Evolutionary conservation across 1,284 basidiomycete genomes (phyloP).

Genomic region (Chiua sp.): DNA sequence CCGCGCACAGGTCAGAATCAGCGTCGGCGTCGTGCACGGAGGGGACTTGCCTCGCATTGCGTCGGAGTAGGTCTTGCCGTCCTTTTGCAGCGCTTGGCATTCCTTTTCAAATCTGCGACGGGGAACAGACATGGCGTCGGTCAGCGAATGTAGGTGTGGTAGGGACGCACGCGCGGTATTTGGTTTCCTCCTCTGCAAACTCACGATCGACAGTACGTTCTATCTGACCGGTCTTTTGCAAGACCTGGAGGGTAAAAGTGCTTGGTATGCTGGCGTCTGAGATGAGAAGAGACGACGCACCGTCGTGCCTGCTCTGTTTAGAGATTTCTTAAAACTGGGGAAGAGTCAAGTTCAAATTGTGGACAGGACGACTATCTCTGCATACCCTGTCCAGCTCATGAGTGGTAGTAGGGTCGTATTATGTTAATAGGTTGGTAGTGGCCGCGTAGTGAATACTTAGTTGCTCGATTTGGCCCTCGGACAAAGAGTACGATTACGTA

Average conservation of each 20-base stretch:
- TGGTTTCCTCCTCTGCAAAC: slow-evolving; percentile 91
- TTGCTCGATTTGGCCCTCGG: neutral
- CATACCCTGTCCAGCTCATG: slow-evolving; percentile 59
- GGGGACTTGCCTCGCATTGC: slow-evolving; percentile 80
- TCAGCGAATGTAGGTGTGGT: neutral
- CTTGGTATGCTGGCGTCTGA: slow-evolving; percentile 3
- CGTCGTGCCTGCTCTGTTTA: slow-evolving; percentile 93
- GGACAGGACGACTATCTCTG: neutral
- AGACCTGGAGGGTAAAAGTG: slow-evolving; percentile 54
- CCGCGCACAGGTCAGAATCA: neutral
- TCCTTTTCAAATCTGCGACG: slow-evolving; percentile 89
- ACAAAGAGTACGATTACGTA: slow-evolving; percentile 23
- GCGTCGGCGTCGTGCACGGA: neutral
- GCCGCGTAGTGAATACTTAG: neutral
- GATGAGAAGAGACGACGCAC: slow-evolving; percentile 41
- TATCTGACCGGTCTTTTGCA: slow-evolving; percentile 98
- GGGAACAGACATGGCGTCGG: neutral
- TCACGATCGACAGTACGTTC: slow-evolving; percentile 95
- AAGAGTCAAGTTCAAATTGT: slow-evolving; percentile 8
- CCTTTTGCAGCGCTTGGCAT: slow-evolving; percentile 90
- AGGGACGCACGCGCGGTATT: slow-evolving; percentile 82
- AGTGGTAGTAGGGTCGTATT: neutral
- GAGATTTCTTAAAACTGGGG: slow-evolving; percentile 90
- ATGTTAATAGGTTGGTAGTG: too few species aligned
- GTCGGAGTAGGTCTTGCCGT: slow-evolving; percentile 95